Percentiles rank a stretch among this genome's conserved stretches.
phyloP scores from a whole-genome alignment of 2,329 filamentous ascomycete genomes.

The Aureobasidium sp. region DNA sequence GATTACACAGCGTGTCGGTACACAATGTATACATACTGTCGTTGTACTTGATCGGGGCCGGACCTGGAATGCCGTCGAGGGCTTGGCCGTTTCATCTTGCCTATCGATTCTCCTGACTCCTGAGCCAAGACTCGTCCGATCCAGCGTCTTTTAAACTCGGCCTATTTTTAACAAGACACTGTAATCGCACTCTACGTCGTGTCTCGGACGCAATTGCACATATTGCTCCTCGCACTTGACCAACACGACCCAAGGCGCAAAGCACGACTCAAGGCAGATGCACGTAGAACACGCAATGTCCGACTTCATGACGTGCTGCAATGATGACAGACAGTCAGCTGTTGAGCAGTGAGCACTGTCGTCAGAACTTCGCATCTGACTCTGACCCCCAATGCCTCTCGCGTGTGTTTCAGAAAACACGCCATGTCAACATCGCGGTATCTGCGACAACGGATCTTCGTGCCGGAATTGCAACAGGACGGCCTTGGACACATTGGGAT shows the following conservation, averaged over 20 bases:
- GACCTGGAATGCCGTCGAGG: not conserved
- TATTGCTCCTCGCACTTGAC: not conserved
- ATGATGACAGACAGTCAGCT: not conserved
- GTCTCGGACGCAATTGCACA: not conserved
- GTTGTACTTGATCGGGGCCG: not conserved
- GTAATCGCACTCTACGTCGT: not conserved
- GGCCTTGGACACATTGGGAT: not conserved
- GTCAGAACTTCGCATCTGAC: not conserved
- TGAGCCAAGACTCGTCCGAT: conserved; percentile 1
- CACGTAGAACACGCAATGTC: not conserved
- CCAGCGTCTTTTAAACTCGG: not conserved
- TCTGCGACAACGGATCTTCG: conserved; percentile 9
- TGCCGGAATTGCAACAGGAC: conserved; percentile 7
- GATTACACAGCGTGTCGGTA: not conserved
- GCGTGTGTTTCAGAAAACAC: not conserved
- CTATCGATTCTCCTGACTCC: not conserved
- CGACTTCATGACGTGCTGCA: not conserved
- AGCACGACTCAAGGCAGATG: not conserved
- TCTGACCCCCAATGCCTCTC: not conserved
- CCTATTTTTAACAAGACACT: conserved; percentile 7
- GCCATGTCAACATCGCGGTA: not conserved
- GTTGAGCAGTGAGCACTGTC: not conserved
- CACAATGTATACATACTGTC: not conserved
- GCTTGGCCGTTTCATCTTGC: conserved; percentile 11
- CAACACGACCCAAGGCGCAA: not conserved